Evolutionary conservation across 345 rosid genomes (phyloP).

Genomic region (Gossypium longicalyx): DNA sequence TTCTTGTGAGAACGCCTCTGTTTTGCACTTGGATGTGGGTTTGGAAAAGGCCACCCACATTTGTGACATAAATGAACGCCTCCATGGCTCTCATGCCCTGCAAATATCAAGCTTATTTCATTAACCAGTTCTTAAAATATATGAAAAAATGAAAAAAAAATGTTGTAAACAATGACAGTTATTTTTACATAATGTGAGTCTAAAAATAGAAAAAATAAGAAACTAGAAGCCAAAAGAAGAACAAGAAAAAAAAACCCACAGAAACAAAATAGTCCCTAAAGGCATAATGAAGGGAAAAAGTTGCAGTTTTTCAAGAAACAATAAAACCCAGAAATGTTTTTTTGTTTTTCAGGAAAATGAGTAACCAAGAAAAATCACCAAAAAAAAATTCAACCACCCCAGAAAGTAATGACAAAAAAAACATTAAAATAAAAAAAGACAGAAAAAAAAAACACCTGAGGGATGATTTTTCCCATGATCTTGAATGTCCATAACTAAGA

Average conservation of each 20-base stretch:
- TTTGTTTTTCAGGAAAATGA: neutral
- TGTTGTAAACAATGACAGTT: too few species aligned
- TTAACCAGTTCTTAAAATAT: neutral
- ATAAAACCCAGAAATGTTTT: neutral
- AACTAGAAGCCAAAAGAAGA: too few species aligned
- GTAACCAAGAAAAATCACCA: neutral
- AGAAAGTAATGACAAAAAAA: neutral
- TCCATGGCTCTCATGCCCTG: slow-evolving; percentile 40
- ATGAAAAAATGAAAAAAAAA: slow-evolving; percentile 29
- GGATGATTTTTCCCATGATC: neutral
- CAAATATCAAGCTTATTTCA: slow-evolving; percentile 9
- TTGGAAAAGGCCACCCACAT: slow-evolving; percentile 73
- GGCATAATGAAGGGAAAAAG: neutral
- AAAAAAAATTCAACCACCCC: neutral
- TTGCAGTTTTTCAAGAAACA: neutral
- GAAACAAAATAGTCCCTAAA: neutral
- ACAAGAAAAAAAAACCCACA: too few species aligned
- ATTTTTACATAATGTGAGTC: too few species aligned
- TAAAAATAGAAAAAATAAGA: too few species aligned
- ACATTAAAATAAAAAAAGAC: neutral
- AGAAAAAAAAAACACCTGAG: neutral
- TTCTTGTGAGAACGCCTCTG: slow-evolving; percentile 67
- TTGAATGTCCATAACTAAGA: slow-evolving; percentile 10
- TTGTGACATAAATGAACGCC: slow-evolving; percentile 41
- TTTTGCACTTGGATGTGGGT: slow-evolving; percentile 67